Evolutionary conservation across 2,329 filamentous ascomycete species (phyloP).

Genomic region (Sclerotiophoma versabilis): DNA sequence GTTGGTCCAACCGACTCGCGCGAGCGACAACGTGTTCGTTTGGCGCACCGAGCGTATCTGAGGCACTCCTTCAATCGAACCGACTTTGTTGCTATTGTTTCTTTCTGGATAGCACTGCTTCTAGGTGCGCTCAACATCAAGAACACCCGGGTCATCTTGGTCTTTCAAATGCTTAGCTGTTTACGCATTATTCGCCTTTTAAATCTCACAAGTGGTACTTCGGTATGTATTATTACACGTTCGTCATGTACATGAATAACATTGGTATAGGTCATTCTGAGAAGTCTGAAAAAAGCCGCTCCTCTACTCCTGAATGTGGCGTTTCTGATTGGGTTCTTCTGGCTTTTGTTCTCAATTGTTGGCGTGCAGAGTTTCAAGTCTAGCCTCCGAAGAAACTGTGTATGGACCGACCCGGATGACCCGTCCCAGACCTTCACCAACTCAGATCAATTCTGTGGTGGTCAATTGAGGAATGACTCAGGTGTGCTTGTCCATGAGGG

Average conservation of each 20-base stretch:
- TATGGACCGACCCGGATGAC: slow-evolving; percentile 60
- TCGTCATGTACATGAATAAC: slow-evolving; percentile 5
- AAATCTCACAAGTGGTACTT: slow-evolving; percentile 89
- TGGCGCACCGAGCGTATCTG: slow-evolving; percentile 90
- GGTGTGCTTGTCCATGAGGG: slow-evolving; percentile 56
- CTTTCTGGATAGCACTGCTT: slow-evolving; percentile 90
- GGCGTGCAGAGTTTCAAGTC: slow-evolving; percentile 89
- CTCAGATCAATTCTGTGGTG: slow-evolving; percentile 80
- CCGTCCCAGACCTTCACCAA: slow-evolving; percentile 60
- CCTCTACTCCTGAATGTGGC: slow-evolving; percentile 91
- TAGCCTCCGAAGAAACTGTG: slow-evolving; percentile 57
- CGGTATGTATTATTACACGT: slow-evolving; percentile 63
- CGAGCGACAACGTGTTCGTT: slow-evolving; percentile 81
- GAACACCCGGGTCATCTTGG: slow-evolving; percentile 73
- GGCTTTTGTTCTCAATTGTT: slow-evolving; percentile 95
- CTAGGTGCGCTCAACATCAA: slow-evolving; percentile 76
- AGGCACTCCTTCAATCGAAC: slow-evolving; percentile 95
- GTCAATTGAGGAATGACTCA: slow-evolving; percentile 68
- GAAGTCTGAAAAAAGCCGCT: slow-evolving; percentile 93
- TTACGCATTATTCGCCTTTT: slow-evolving; percentile 91
- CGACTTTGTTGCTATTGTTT: slow-evolving; percentile 92
- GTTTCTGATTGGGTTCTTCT: slow-evolving; percentile 95
- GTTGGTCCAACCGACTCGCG: slow-evolving; percentile 65
- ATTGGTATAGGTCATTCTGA: slow-evolving; percentile 76
- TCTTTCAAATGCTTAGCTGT: slow-evolving; percentile 97